Evolutionary conservation across 805 yeast genomes (phyloP), one percentile per base, ranked within the genome.

Genomic region (Hanseniaspora jakobsenii): DNA sequence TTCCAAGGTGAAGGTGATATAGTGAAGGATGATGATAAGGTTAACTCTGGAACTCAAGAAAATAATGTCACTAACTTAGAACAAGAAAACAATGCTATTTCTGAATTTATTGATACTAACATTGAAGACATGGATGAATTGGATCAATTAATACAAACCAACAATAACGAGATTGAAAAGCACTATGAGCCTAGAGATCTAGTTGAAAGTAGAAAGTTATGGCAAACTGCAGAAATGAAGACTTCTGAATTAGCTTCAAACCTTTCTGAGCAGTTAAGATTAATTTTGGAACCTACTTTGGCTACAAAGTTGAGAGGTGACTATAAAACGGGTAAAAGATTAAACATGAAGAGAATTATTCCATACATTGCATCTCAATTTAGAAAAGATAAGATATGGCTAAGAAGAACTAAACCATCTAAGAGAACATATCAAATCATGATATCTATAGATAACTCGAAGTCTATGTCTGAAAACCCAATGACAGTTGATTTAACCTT

Each of bases 301-400:
- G 93, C 96, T n/a, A 89, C 97, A 2, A 91, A 91, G 60, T 67
- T 91, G 47, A 77, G 74, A 50, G 99, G 99, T 57, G 98, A 91
- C 60, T 91, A 85, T 65, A 86, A 87, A 63, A 87, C 96, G 2
- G 99, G 99, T 61, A 91, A 91, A 61, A 72, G 98, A 53, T 72
- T 91, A 55, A 91, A 91, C 63, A 87, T 91, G 97, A 91, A 89
- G 69, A 72, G 96, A 53, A 91, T 91, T 55, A 91, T 91, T 56
- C 94, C 97, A 6, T 91, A 89, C 62, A 91, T 91, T 67, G 99
- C 99, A 0, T 83, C 95, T 30, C 94, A 86, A 56, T 91, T 85
- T 74, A 78, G 94, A 56, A 91, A 91, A 61, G 99, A 91, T 62
- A 91, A 91, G 69, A 91, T 91, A 48, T 91, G 99, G 99, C 72